Conservation (phyloP, 495 filamentous ascomycete genomes). For the Penicillium egyptiacum region DNA sequence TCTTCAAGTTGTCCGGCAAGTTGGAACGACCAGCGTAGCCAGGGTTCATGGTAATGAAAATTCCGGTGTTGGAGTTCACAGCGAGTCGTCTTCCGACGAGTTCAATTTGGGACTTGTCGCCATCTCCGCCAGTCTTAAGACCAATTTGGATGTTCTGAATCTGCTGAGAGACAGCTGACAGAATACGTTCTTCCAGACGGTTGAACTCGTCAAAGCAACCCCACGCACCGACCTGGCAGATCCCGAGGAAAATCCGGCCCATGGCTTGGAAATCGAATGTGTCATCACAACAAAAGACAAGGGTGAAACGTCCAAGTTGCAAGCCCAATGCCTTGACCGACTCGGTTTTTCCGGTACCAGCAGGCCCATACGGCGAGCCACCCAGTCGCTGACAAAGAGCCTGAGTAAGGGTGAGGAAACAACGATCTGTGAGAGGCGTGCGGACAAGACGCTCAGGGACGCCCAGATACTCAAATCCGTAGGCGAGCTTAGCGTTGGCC, state of each 20-base stretch:
- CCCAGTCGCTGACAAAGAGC: slow-evolving; percentile 92
- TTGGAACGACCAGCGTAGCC: slow-evolving; percentile 98
- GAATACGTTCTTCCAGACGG: slow-evolving; percentile 91
- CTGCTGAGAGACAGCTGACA: slow-evolving; percentile 97
- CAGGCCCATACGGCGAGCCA: slow-evolving; percentile 95
- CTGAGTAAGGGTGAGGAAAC: slow-evolving; percentile 96
- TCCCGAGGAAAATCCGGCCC: slow-evolving; percentile 98
- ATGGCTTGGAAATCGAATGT: slow-evolving; percentile 99
- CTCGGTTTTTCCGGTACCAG: slow-evolving; percentile 98
- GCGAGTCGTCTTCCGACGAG: slow-evolving; percentile 82
- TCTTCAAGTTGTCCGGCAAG: slow-evolving; percentile 97
- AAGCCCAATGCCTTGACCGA: slow-evolving; percentile 97
- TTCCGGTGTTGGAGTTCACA: slow-evolving; percentile 90
- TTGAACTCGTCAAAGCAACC: slow-evolving; percentile 99
- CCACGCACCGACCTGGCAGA: slow-evolving; percentile 98
- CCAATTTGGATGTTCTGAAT: slow-evolving; percentile 99
- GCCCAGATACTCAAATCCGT: slow-evolving; percentile 97
- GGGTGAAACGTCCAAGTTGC: slow-evolving; percentile 93
- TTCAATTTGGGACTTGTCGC: slow-evolving; percentile 84
- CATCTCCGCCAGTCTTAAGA: slow-evolving; percentile 73
- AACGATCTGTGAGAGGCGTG: slow-evolving; percentile 94
- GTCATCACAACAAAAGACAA: slow-evolving; percentile 98
- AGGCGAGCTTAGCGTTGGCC: slow-evolving; percentile 93
- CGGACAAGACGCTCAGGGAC: slow-evolving; percentile 93
- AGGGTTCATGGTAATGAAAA: slow-evolving; percentile 99